Evolutionary conservation across 495 filamentous ascomycete genomes (phyloP), one percentile per base, ranked within the genome.

Genomic region (Xylaria cubensis): DNA sequence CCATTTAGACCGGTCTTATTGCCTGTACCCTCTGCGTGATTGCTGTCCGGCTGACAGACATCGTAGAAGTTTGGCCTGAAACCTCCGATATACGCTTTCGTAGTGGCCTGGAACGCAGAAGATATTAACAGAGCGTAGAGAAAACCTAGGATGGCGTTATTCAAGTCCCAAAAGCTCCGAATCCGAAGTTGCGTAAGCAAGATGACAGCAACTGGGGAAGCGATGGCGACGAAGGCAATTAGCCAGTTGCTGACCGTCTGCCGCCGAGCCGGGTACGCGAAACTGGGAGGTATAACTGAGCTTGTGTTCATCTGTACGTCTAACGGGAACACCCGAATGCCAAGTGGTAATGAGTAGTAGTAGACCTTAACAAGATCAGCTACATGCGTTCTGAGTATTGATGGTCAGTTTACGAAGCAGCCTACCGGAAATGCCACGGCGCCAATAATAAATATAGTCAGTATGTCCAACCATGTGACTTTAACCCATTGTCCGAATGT

Each of bases 111-210:
- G 74, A 89, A 88, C n/a, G 86, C 82, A 13, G 85, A 80, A 0
- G 86, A 86, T 17, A 79, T 77, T 65, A 88, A 84, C 58, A 88
- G 74, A 15, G 84, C 78, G 73, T 88, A 88, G 24, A 86, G 75
- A 3, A 88, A 78, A 3, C 88, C 88, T 62, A 88, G 78, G 53
- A 85, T 77, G 21, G 84, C 84, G 69, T 88, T 88, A 67, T 88
- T 88, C 42, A 83, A 64, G 69, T 90, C 88, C 87, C 86, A 88
- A 79, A 90, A 90, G 69, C 77, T 84, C 44, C 82, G 82, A 42
- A 86, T 80, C 13, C 86, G 81, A 63, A 88, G 79, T 72, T 88
- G 86, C 71, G 82, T 75, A 34, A 86, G 24, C 4, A 80, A 34
- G 72, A 88, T 79, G 62, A 86, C 74, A 63, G 80, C 24, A 46